Evolutionary conservation across 371 early-diverging fungal species (phyloP).

Genomic region (Zopfochytrium polystomum): DNA sequence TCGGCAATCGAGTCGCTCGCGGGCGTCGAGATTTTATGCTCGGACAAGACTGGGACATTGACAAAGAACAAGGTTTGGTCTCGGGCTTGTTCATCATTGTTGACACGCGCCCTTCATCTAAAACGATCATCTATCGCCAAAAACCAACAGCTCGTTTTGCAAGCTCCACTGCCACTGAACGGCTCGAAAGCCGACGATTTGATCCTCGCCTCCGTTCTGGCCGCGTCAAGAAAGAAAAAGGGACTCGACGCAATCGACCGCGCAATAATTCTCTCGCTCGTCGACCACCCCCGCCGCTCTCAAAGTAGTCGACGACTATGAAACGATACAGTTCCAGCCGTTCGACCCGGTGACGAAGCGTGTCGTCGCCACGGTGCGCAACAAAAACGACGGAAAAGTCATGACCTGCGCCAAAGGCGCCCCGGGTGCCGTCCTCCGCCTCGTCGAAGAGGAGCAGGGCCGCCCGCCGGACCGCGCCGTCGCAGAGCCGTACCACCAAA

Average conservation of each 20-base stretch:
- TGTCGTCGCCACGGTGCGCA: conserved; percentile 75
- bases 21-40: conserved; percentile 85
- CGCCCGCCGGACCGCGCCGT: too few species aligned
- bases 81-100: conserved; percentile 69
- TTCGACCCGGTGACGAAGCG: conserved; percentile 86
- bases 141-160: conserved; percentile 72
- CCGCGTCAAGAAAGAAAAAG: conserved; percentile 85
- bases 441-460: too few species aligned
- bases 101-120: conserved; percentile 21
- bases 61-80: conserved; percentile 79
- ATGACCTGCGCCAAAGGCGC: too few species aligned
- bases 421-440: too few species aligned
- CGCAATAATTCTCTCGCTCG: too few species aligned
- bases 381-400: too few species aligned
- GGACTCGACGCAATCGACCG: conserved; percentile 88
- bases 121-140: conserved; percentile 42
- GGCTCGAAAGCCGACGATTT: too few species aligned
- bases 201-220: conserved; percentile 74
- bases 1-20: conserved; percentile 93
- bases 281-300: too few species aligned
- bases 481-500: too few species aligned
- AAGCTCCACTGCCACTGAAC: too few species aligned
- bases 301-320: conserved; percentile 73
- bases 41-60: conserved; percentile 92
- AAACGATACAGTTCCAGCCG: conserved; percentile 72